Evolutionary conservation across 2,329 filamentous ascomycete species (phyloP), one percentile per base, ranked within the genome.

Genomic region (Aspergillus candidus): DNA sequence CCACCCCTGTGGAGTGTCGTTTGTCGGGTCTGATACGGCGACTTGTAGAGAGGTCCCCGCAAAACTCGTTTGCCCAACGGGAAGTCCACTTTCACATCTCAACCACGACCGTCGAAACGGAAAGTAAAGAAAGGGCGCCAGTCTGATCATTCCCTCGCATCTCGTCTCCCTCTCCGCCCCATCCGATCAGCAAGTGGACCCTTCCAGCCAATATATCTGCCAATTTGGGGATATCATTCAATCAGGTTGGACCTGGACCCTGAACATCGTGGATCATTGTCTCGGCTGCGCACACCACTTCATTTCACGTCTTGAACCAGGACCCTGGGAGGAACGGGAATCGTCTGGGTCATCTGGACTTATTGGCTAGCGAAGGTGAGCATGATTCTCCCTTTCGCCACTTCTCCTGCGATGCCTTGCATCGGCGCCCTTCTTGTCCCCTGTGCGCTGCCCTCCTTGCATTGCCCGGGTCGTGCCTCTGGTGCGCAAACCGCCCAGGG

Each of bases 381-480:
- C 57, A 46, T 43, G 43, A 53, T 48, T 53, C 46, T 48, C 47
- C 40, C 52, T 49, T 52, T 51, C 47, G 52, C 56, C 58, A 51
- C 46, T 45, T 45, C 35, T 44, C 50, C 44, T 35, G 33, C 50
- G 47, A 59, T 65, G 61, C 62, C 62, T 65, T 65, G 62, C 62
- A 64, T 65, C 50, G 34, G 47, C 50, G 53, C 51, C 57, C 41
- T 62, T 59, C 51, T 34, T 47, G 48, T 46, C 43, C 48, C 46
- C 51, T 51, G 55, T 46, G 41, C 48, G 53, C 55, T 46, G 38
- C 32, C 33, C 59, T 60, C 62, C 62, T 65, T 65, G 61, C 62
- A 58, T 57, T 36, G 37, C 40, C 47, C 38, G 58, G 47, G 52
- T 61, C 55, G 56, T 62, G 53, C 53, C 46, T 50, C 49, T 49